phyloP scores from a whole-genome alignment of 2,329 filamentous ascomycete species.

The Phyllosticta citriasiana region DNA sequence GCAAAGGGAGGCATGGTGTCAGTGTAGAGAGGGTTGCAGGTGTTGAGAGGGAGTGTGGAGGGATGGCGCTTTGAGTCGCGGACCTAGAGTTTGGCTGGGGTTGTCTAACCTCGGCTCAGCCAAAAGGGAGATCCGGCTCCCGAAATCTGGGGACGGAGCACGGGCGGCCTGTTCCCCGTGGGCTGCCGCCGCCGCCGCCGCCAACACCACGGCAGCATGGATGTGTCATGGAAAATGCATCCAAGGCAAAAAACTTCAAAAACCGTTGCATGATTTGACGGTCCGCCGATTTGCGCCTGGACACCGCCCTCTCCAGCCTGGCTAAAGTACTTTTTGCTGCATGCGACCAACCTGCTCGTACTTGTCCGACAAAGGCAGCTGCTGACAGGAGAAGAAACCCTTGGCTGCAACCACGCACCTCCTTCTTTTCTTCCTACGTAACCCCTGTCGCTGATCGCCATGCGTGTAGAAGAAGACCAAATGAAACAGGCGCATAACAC shows the following conservation, averaged over 20 bases:
- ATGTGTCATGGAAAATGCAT: no score
- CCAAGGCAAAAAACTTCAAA: not conserved
- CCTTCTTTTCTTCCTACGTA: not conserved
- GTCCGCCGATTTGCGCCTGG: conserved; percentile 4
- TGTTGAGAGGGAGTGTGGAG: not conserved
- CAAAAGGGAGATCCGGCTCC: not conserved
- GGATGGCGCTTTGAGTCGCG: not conserved
- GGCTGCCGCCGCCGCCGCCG: not conserved
- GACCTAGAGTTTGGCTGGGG: not conserved
- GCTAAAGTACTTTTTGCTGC: not conserved
- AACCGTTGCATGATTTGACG: not conserved
- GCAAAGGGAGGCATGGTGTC: conserved; percentile 20
- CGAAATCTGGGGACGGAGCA: conserved; percentile 1
- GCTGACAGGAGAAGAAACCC: not conserved
- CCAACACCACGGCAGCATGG: no score
- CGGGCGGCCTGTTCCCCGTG: not conserved
- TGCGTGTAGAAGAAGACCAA: not conserved
- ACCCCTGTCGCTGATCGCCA: conserved; percentile 6
- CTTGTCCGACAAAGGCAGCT: conserved; percentile 10
- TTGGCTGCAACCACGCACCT: not conserved
- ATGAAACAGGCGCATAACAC: not conserved
- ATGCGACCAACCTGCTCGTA: not conserved
- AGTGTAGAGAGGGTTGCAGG: not conserved
- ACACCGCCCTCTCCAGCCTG: not conserved
- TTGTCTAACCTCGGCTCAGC: conserved; percentile 6